Evolutionary conservation across 176 grass and related monocot species (phyloP), one percentile per base, ranked within the genome.

Genomic region (Oryza meyeriana): DNA sequence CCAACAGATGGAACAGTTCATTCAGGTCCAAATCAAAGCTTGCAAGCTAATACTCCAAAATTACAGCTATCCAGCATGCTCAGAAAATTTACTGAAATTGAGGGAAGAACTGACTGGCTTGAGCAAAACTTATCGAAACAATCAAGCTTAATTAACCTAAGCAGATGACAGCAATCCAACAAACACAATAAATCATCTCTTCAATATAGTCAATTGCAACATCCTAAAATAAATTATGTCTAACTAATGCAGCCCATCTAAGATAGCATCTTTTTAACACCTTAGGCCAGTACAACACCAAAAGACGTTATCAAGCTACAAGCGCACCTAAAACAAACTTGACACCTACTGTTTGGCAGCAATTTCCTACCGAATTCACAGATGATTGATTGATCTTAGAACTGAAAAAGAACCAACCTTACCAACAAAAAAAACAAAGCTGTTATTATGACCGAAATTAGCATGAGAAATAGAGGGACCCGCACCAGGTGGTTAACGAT

Each of bases 401-500:
- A 48, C 45, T 48, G 45, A 10, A 39, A 8, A 8, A 0, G 38
- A 39, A 39, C 38, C 38, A 39, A 39, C 38, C 38, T 39, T 39
- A 39, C 17, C 5, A 6, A 31, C 30, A 61, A n/a, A 66, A 61
- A 4, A 41, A 82, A 26, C 39, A 12, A 70, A 29, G 20, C 50
- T 55, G 47, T 55, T 55, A 22, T 55, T 55, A 22, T 55, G 48
- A 22, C 48, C 18, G 48, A 7, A 55, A 55, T 55, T 55, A 55
- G 48, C 18, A 55, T 22, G 48, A 55, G 48, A n/a, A 52, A 45
- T 25, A 1, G 13, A 25, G 52, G 48, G 64, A 71, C 26, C 33
- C 65, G 31, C 80, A 99, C 97, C 83, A 99, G 91, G 66, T 99
- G 97, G 83, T 93, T 99, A 50, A 99, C 97, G 68, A 99, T 99